Conservation (phyloP, 352 stramenopile genomes). For the Elongisporangium anandrum region DNA sequence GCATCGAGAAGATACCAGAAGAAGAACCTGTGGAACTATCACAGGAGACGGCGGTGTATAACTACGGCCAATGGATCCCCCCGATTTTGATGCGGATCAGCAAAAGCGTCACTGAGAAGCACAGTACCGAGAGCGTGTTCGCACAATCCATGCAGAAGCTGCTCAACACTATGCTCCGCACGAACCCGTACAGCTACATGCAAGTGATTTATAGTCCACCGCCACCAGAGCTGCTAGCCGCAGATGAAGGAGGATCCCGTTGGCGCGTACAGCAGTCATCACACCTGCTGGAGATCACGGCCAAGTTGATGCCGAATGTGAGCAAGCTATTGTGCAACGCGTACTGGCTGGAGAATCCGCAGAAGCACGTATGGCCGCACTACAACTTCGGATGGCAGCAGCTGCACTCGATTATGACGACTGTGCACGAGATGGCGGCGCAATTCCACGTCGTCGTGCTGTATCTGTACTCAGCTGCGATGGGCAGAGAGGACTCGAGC, state of each 20-base stretch:
- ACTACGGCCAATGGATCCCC: conserved; percentile 30
- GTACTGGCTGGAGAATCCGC: conserved; percentile 16
- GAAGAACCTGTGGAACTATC: conserved; percentile 6
- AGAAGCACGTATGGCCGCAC: conserved; percentile 7
- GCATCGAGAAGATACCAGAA: neutral
- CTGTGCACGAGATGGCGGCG: conserved; percentile 16
- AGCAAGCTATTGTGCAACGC: conserved; percentile 16
- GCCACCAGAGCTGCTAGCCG: conserved; percentile 11
- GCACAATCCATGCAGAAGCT: conserved; percentile 23
- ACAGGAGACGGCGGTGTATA: conserved; percentile 7
- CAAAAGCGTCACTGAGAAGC: conserved; percentile 9
- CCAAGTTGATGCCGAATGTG: conserved; percentile 19
- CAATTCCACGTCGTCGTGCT: conserved; percentile 46
- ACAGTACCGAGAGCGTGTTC: conserved; percentile 11
- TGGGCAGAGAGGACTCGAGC: conserved; percentile 18
- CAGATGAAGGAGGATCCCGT: conserved; percentile 8
- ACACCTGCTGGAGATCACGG: conserved; percentile 12
- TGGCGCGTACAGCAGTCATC: conserved; percentile 12
- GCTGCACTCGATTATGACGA: conserved; percentile 17
- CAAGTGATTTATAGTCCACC: conserved; percentile 35
- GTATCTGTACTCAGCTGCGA: conserved; percentile 37
- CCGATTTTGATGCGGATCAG: conserved; percentile 29
- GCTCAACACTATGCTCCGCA: conserved; percentile 19
- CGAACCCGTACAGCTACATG: conserved; percentile 36
- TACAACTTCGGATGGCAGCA: conserved; percentile 18